Evolutionary conservation across 768 basidiomycete species (phyloP).

Genomic region (Glaciozyma martinii): DNA sequence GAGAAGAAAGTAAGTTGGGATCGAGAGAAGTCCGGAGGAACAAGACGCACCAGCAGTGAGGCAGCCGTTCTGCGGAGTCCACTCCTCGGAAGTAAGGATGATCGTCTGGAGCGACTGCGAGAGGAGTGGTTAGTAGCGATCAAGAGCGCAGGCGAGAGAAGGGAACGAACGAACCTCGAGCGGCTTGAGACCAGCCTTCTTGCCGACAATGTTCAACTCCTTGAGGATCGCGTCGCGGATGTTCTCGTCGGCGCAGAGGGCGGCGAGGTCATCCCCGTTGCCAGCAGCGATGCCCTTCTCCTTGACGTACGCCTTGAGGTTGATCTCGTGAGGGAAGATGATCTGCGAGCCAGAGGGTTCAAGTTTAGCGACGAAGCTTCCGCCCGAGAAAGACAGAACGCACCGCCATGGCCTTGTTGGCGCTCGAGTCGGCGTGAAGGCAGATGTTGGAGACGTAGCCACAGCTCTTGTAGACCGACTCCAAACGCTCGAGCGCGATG

Average conservation of each 20-base stretch:
- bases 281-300: constrained; percentile 36
- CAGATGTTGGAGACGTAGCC: constrained; percentile 70
- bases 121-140: constrained; percentile 58
- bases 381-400: neutral
- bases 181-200: constrained; percentile 72
- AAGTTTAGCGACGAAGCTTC: neutral
- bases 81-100: constrained; percentile 72
- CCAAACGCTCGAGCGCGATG: constrained; percentile 82
- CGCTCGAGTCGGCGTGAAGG: constrained; percentile 65
- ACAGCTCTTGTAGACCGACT: constrained; percentile 76
- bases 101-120: constrained; percentile 52
- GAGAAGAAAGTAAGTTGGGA: neutral
- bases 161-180: constrained; percentile 19
- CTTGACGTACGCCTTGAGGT: constrained; percentile 4
- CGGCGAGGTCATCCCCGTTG: constrained; percentile 35
- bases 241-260: constrained; percentile 52
- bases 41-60: constrained; percentile 52
- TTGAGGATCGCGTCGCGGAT: constrained; percentile 56
- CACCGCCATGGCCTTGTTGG: constrained; percentile 66
- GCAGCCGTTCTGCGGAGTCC: constrained; percentile 83
- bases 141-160: constrained; percentile 43
- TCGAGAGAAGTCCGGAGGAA: neutral
- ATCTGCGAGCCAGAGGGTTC: constrained; percentile 8
- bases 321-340: constrained; percentile 29
- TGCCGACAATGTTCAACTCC: constrained; percentile 52